Conservation (phyloP, 768 basidiomycete species). For the Gymnopilus dilepis region DNA sequence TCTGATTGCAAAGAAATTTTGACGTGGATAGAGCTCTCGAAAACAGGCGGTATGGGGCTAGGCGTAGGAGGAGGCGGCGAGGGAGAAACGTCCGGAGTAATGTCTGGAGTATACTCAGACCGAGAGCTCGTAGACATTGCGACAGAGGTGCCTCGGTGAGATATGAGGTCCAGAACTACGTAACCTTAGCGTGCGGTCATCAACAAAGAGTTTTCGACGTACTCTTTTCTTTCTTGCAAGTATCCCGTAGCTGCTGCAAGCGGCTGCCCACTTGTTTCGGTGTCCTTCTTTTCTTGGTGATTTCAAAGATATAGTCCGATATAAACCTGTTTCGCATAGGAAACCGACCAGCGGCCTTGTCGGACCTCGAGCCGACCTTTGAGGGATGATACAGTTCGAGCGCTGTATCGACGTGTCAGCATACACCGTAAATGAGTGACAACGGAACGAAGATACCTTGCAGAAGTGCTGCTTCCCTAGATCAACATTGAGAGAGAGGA, state of each 20-base stretch:
- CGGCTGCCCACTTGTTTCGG: constrained; percentile 83
- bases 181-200: not conserved
- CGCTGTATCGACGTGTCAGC: constrained; percentile 41
- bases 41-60: not conserved
- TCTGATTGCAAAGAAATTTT: constrained; percentile 27
- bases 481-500: not conserved
- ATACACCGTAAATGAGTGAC: not conserved
- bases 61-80: constrained; percentile 24
- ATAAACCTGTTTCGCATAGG: constrained; percentile 82
- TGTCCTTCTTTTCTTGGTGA: constrained; percentile 68
- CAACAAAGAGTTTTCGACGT: constrained; percentile 9
- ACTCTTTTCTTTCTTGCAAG: constrained; percentile 54
- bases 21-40: constrained; percentile 24
- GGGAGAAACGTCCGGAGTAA: constrained; percentile 23
- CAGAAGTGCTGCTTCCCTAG: constrained; percentile 67
- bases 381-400: constrained; percentile 69
- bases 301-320: constrained; percentile 70
- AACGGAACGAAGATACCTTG: constrained; percentile 51
- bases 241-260: constrained; percentile 77
- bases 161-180: constrained; percentile 38
- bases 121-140: constrained; percentile 19
- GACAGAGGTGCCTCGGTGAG: constrained; percentile 25
- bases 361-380: constrained; percentile 56
- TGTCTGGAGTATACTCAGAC: constrained; percentile 23
- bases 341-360: constrained; percentile 68